Base-by-base conservation (phyloP, 108 stramenopile genomes). In the Nitzschia sp. region DNA sequence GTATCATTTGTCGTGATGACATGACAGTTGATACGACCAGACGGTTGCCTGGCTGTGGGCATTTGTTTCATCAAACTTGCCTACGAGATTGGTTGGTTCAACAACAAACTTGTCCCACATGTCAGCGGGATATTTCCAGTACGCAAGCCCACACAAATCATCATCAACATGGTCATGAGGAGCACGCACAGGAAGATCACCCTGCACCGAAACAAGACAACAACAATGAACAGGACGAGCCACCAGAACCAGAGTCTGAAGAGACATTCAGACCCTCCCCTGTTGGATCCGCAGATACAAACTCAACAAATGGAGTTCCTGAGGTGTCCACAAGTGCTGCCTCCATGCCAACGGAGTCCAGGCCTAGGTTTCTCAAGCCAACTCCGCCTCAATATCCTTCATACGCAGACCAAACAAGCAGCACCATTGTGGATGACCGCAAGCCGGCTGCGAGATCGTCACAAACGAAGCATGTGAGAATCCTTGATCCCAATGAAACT, bases 1-100 rank as follows among this genome's bases (percentile, higher is more conserved):
- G 98, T 67, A 96, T 99, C 72, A 97, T 99, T 72, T 99, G 98
- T 83, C 95, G 98, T 7, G 98, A 98, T 70, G 77, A 76, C 55
- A 98, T 98, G 98, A 97, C 92, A 41, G 75, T 88, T 9, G 53
- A 65, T 21, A 87, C 85, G 10, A 82, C 86, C 60, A 97, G 96
- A 53, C 86, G 88, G 67, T 65, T 98, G 25, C 96, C 97, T 19
- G 83, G 84, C 3, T 98, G 98, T 62, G 90, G 89, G 11, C 98
- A 98, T 76, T 79, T 95, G 17, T 98, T 78, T 51, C 82, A 83
- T 69, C 73, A 78, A 54, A 70, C 69, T 48, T 98, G 96, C 77
- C 75, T 97, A n/a, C 84, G 97, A 25, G 89, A 95, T 57, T 98
- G 98, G 98, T 78, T 98, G 61, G 94, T 96, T 44, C 97, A 97